Evolutionary conservation across 495 filamentous ascomycete genomes (phyloP).

Genomic region (Pseudotulostoma volvatum): DNA sequence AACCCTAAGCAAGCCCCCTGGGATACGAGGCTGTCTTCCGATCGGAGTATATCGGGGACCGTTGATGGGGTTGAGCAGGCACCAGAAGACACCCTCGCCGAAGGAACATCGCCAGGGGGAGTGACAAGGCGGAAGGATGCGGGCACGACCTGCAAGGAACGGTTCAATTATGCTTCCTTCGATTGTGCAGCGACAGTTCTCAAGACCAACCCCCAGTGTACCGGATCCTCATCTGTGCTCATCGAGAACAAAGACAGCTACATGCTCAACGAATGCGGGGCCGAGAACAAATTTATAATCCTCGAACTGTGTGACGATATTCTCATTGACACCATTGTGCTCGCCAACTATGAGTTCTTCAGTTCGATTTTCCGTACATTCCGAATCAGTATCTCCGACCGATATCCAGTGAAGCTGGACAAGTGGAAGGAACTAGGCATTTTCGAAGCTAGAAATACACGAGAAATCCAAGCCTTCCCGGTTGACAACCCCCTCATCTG

Average conservation of each 20-base stretch:
- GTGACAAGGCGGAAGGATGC: constrained; percentile 61
- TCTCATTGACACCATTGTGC: constrained; percentile 82
- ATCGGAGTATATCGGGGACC: constrained; percentile 4
- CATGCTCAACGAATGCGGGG: constrained; percentile 84
- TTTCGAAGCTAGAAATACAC: constrained; percentile 78
- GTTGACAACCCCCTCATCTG: constrained; percentile 89
- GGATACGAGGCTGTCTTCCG: constrained; percentile 19
- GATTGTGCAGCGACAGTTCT: constrained; percentile 88
- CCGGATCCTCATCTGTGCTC: constrained; percentile 70
- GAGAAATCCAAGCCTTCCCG: constrained; percentile 86
- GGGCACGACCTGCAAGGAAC: constrained; percentile 85
- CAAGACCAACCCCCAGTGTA: constrained; percentile 72
- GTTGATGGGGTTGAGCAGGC: constrained; percentile 9
- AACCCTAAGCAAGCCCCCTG: constrained; percentile 22
- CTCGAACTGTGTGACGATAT: constrained; percentile 87
- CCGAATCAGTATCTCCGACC: constrained; percentile 75
- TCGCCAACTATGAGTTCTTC: constrained; percentile 98
- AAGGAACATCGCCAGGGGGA: constrained; percentile 21
- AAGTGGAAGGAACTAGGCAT: constrained; percentile 83
- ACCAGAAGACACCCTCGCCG: constrained; percentile 13
- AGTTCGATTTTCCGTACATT: constrained; percentile 89
- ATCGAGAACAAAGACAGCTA: constrained; percentile 97
- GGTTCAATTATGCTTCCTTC: constrained; percentile 93
- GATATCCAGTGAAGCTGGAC: constrained; percentile 80
- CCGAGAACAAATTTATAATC: constrained; percentile 82